phyloP scores from a whole-genome alignment of 2,329 filamentous ascomycete genomes.

The Myriosclerotinia scirpicola region DNA sequence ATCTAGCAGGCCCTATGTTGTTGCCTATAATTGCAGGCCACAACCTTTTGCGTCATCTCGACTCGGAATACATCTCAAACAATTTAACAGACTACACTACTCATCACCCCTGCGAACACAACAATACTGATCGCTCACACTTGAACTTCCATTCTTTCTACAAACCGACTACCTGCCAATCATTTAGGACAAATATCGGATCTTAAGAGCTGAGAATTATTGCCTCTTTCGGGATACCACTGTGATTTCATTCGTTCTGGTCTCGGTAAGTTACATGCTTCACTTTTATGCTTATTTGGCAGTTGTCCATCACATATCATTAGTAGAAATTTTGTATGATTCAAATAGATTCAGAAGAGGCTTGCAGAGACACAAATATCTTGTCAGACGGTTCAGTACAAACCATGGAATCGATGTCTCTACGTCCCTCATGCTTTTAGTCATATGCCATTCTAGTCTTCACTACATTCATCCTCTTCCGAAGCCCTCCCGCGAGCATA shows the following conservation, averaged over 20 bases:
- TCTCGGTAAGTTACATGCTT: constrained; percentile 16
- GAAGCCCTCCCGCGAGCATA: neutral
- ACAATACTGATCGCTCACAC: neutral
- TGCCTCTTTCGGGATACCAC: neutral
- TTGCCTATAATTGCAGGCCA: constrained; percentile 9
- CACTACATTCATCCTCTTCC: neutral
- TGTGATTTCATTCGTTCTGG: neutral
- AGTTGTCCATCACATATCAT: neutral
- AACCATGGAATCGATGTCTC: neutral
- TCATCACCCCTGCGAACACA: neutral
- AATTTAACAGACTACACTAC: neutral
- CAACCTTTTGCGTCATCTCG: neutral
- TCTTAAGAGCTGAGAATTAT: neutral
- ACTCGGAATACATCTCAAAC: neutral
- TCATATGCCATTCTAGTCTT: constrained; percentile 1
- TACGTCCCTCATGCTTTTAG: neutral
- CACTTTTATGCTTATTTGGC: neutral
- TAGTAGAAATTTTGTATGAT: neutral
- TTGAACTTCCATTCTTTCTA: neutral
- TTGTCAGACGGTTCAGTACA: neutral
- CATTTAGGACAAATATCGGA: neutral
- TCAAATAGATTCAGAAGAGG: neutral
- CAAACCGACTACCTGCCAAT: neutral
- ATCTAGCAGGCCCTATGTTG: neutral
- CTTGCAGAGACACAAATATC: neutral